A percentile compares a stretch with the other conserved stretches of the same genome.
Conservation (phyloP, 2,329 filamentous ascomycete genomes). For the Stemphylium lycopersici region DNA sequence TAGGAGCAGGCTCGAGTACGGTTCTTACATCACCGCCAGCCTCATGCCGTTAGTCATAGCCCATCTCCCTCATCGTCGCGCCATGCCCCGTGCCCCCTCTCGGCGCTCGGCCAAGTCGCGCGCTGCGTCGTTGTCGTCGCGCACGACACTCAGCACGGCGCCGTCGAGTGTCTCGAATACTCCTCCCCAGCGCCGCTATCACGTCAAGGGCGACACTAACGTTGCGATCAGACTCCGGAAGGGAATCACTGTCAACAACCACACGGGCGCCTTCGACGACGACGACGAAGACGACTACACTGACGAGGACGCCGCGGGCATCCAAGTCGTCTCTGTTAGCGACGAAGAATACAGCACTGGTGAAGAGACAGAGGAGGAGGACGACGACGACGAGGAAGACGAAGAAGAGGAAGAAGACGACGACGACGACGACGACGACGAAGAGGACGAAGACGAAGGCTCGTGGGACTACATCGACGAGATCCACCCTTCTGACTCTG, state of each 20-base stretch:
- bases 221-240: slow-evolving; percentile 45
- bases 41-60: slow-evolving; percentile 53
- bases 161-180: slow-evolving; percentile 40
- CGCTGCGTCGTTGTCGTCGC: slow-evolving; percentile 32
- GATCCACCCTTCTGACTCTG: slow-evolving; percentile 58
- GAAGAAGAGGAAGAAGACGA: slow-evolving; percentile 32
- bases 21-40: slow-evolving; percentile 40
- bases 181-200: slow-evolving; percentile 27
- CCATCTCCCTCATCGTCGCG: slow-evolving; percentile 43
- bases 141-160: slow-evolving; percentile 29
- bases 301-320: slow-evolving; percentile 44
- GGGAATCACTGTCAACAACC: slow-evolving; percentile 49
- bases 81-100: slow-evolving; percentile 26
- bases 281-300: slow-evolving; percentile 37
- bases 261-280: slow-evolving; percentile 41
- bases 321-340: slow-evolving; percentile 40
- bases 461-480: slow-evolving; percentile 47
- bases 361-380: slow-evolving; percentile 33
- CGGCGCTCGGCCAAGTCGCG: slow-evolving; percentile 35
- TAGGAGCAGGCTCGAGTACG: slow-evolving; percentile 46
- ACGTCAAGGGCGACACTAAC: slow-evolving; percentile 46
- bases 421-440: slow-evolving; percentile 29
- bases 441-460: slow-evolving; percentile 42
- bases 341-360: slow-evolving; percentile 39
- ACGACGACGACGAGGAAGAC: slow-evolving; percentile 34